A percentile compares a stretch with the other conserved stretches of the same genome.
phyloP scores from a whole-genome alignment of 129 eudicot species.

The Calendula officinalis region DNA sequence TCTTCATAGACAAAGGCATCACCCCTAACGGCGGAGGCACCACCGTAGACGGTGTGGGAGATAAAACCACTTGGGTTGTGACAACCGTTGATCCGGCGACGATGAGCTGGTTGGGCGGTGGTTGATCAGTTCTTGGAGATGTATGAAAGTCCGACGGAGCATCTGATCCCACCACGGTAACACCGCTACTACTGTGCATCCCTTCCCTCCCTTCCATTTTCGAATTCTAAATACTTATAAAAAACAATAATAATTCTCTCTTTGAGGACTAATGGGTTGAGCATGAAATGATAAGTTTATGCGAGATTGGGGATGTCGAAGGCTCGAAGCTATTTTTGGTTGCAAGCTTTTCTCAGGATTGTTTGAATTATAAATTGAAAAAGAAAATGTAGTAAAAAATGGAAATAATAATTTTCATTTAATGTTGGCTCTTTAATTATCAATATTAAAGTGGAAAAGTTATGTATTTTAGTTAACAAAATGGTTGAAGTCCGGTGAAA shows the following conservation, averaged over 20 bases:
- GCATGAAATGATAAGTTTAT: conserved; percentile 22
- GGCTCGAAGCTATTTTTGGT: conserved; percentile 38
- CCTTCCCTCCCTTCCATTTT: conserved; percentile 52
- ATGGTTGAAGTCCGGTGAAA: conserved; percentile 77
- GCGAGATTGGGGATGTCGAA: conserved; percentile 28
- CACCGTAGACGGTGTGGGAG: conserved; percentile 26
- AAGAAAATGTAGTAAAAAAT: conserved; percentile 21
- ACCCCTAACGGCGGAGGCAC: conserved; percentile 41
- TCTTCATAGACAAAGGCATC: conserved; percentile 51
- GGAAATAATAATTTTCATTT: conserved; percentile 24
- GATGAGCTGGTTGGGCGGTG: conserved; percentile 26
- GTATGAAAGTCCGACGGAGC: conserved; percentile 80
- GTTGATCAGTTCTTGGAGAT: conserved; percentile 58
- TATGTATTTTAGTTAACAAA: conserved; percentile 76
- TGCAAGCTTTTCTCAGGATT: conserved; percentile 41
- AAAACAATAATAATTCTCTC: too few species aligned
- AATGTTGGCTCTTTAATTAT: conserved; percentile 55
- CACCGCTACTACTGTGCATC: conserved; percentile 49
- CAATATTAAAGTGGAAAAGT: conserved; percentile 46
- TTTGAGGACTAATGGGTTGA: conserved; percentile 24
- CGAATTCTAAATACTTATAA: conserved; percentile 6
- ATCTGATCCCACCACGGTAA: conserved; percentile 91
- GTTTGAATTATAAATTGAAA: conserved; percentile 43
- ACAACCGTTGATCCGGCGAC: conserved; percentile 46
- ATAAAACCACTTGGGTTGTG: conserved; percentile 23